Evolutionary conservation across 202 grass and related monocot species (phyloP), one percentile per base, ranked within the genome.

Genomic region (Panicum hallii): DNA sequence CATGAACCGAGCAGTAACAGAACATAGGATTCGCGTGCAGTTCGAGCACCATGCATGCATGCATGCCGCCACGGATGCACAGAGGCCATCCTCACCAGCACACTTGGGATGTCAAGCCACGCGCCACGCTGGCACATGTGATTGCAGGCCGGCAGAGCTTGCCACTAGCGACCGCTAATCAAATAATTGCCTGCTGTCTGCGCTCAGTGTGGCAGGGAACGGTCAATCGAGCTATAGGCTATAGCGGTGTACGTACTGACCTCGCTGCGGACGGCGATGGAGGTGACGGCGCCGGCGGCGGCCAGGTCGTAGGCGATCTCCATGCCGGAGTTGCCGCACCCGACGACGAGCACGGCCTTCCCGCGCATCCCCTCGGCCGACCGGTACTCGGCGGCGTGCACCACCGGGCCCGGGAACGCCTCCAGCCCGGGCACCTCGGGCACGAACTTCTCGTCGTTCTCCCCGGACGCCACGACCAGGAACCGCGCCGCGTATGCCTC

Each of bases 221-320:
- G 46, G 47, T 4, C 45, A 11, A 46, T 13, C 3, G 14, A 5
- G 14, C 36, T 38, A 36, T 1, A 1, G 36, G 36, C 3, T n/a
- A 5, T 5, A 6, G 16, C 50, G 5, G 16, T 6, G 5, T 32
- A 30, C 1, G 1, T 11, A 46, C 82, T 72, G 63, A 95, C 95
- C 87, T 90, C 76, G 23, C 87, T 52, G 40, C 93, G 87, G 56
- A 93, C 42, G 12, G 93, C 81, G 75, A 98, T 86, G 22, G 89
- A 92, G 63, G 87, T 75, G 22, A 44, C 61, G 19, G 93, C 91
- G 9, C 89, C 95, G 7, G 64, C 72, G 19, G 58, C 74, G 22
- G 87, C 90, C 45, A 98, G 85, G 89, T 98, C 95, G 11, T 82
- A 87, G 3, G 95, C 86, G 55, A 98, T 93, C 89, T 98, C 95